Conservation (phyloP, 1,139 yeast species). For the Candida albicans region DNA sequence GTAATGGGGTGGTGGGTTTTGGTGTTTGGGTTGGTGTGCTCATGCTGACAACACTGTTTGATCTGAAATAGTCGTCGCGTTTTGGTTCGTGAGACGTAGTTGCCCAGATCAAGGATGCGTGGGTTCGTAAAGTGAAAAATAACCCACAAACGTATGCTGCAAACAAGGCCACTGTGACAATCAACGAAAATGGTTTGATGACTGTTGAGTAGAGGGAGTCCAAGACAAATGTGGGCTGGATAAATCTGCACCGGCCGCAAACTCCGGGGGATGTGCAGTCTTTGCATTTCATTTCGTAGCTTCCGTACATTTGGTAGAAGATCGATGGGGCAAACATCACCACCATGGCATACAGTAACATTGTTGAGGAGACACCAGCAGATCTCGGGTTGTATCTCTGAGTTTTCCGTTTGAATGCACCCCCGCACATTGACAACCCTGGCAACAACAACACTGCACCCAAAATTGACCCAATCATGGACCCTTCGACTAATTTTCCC, state of each 20-base stretch:
- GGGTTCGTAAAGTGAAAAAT: slow-evolving; percentile 91
- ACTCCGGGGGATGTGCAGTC: slow-evolving; percentile 39
- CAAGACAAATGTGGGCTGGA: slow-evolving; percentile 69
- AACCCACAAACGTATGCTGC: slow-evolving; percentile 88
- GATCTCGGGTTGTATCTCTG: slow-evolving; percentile 94
- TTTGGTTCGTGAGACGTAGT: slow-evolving; percentile 39
- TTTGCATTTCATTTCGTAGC: slow-evolving; percentile 74
- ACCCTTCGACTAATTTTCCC: slow-evolving; percentile 91
- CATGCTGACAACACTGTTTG: slow-evolving; percentile 37
- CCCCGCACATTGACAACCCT: slow-evolving; percentile 96
- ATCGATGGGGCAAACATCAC: slow-evolving; percentile 94
- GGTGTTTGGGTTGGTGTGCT: slow-evolving; percentile 27
- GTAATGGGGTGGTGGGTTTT: slow-evolving; percentile 11
- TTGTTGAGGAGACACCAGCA: slow-evolving; percentile 96
- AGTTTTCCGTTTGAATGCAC: slow-evolving; percentile 86
- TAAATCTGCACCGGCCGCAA: slow-evolving; percentile 75
- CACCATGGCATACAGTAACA: slow-evolving; percentile 86
- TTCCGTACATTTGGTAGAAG: slow-evolving; percentile 87
- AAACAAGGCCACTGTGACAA: slow-evolving; percentile 79
- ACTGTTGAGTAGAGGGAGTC: slow-evolving; percentile 64
- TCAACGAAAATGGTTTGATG: slow-evolving; percentile 76
- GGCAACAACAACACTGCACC: slow-evolving; percentile 93
- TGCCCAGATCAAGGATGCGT: slow-evolving; percentile 96
- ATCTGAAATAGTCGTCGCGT: slow-evolving; percentile 25
- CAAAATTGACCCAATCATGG: slow-evolving; percentile 91